Evolutionary conservation across 192 early-diverging fungal species (phyloP).

Genomic region (Gigaspora rosea): DNA sequence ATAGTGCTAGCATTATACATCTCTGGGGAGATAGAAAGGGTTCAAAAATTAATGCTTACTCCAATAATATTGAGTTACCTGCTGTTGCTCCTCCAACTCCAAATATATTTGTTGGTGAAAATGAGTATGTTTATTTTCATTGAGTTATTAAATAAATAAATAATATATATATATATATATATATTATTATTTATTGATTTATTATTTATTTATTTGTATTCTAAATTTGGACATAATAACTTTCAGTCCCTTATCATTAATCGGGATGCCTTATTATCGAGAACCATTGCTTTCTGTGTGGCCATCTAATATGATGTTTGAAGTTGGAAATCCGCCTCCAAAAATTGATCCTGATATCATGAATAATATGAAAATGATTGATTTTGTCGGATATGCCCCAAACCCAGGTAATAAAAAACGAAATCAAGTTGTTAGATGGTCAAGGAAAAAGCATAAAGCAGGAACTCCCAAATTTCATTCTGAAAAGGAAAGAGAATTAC

Average conservation of each 20-base stretch:
- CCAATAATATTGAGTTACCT: conserved; percentile 55
- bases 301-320: conserved; percentile 64
- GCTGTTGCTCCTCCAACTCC: conserved; percentile 49
- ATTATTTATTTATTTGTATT: neutral
- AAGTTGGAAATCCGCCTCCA: conserved; percentile 72
- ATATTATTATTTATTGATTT: too few relatives aligned
- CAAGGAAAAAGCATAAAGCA: conserved; percentile 40
- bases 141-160: too few relatives aligned
- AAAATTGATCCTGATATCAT: conserved; percentile 76
- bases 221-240: conserved; percentile 24
- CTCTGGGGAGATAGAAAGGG: conserved; percentile 73
- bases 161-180: neutral
- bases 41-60: conserved; percentile 68
- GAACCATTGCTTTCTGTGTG: conserved; percentile 80
- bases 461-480: conserved; percentile 78
- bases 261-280: conserved; percentile 80
- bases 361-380: conserved; percentile 82
- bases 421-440: conserved; percentile 68
- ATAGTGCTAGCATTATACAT: conserved; percentile 74
- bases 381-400: conserved; percentile 92
- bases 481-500: conserved; percentile 75
- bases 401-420: conserved; percentile 75
- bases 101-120: conserved; percentile 53
- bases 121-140: conserved; percentile 40
- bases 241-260: conserved; percentile 65